A percentile compares a stretch with the other conserved stretches of the same genome.
Conservation (phyloP, 768 basidiomycete species). For the Fomitopsis serialis region DNA sequence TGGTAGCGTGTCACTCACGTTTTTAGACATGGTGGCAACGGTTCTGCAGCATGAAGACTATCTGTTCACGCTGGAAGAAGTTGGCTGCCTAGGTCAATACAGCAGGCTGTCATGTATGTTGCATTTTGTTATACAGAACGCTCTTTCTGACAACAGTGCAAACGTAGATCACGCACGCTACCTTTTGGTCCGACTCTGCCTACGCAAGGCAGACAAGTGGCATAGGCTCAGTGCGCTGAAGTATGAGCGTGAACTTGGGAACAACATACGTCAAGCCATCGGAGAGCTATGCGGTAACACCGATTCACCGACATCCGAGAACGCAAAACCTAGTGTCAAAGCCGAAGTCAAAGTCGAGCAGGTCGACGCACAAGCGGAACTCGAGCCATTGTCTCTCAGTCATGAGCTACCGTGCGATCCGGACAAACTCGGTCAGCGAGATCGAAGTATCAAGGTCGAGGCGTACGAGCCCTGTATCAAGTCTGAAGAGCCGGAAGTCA, state of each 20-base stretch:
- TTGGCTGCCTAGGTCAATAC: slow-evolving; percentile 37
- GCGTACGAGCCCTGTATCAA: slow-evolving; percentile 5
- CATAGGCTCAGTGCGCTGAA: slow-evolving; percentile 41
- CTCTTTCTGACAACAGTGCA: not conserved
- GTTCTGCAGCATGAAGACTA: slow-evolving; percentile 45
- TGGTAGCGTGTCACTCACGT: not conserved
- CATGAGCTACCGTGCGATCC: no score
- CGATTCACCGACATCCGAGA: not conserved
- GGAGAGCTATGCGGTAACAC: slow-evolving; percentile 33
- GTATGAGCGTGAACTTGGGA: slow-evolving; percentile 38
- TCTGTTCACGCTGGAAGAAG: slow-evolving; percentile 47
- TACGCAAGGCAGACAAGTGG: slow-evolving; percentile 54
- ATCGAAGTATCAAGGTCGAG: not conserved
- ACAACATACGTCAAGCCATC: slow-evolving; percentile 35
- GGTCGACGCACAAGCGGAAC: not conserved
- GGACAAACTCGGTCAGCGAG: not conserved
- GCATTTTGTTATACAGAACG: not conserved
- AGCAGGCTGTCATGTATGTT: slow-evolving; percentile 45
- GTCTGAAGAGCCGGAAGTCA: slow-evolving; percentile 23
- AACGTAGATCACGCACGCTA: slow-evolving; percentile 35
- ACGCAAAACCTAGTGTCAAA: not conserved
- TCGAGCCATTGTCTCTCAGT: not conserved
- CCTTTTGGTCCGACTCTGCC: slow-evolving; percentile 56
- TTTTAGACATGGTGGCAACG: slow-evolving; percentile 49
- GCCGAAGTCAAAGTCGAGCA: slow-evolving; percentile 7